Percentiles rank a stretch among this genome's conserved stretches.
Conservation (phyloP, 345 rosid genomes). For the Nephelium lappaceum region DNA sequence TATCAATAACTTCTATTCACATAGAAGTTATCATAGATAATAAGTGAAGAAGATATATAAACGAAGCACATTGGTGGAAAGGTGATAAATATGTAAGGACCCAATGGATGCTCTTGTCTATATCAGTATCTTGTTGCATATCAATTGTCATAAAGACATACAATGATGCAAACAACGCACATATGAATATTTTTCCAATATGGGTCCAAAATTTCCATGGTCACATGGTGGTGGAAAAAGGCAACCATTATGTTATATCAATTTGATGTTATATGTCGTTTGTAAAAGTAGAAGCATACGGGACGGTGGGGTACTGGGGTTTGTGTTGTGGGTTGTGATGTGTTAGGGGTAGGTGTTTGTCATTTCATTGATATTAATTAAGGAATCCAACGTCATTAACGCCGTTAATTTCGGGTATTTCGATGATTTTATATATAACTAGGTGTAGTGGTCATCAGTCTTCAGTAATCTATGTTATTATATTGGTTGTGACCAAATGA, state of each 20-base stretch:
- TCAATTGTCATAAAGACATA: background rate
- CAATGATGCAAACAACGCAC: background rate
- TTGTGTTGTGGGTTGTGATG: background rate
- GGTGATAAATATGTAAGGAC: background rate
- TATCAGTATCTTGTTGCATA: background rate
- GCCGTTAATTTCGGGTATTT: background rate
- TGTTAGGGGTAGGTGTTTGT: background rate
- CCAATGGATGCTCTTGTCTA: background rate
- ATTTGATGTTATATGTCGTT: background rate
- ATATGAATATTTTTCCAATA: background rate
- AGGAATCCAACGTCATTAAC: background rate
- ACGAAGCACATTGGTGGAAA: background rate
- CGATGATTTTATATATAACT: too few relatives aligned
- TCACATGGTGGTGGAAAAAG: slow-evolving; percentile 8
- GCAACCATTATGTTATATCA: background rate
- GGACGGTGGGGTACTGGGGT: background rate
- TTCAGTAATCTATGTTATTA: background rate
- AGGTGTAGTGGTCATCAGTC: background rate
- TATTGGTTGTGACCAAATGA: background rate
- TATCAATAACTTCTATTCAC: background rate
- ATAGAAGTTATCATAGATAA: background rate
- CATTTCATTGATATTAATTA: background rate
- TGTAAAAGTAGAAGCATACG: background rate
- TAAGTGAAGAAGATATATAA: too few relatives aligned
- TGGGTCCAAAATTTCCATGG: slow-evolving; percentile 13